These are phyloP conservation scores for Triadica sebifera DNA, from an alignment of 345 rosid species.

Conservation along the genomic window DNA sequence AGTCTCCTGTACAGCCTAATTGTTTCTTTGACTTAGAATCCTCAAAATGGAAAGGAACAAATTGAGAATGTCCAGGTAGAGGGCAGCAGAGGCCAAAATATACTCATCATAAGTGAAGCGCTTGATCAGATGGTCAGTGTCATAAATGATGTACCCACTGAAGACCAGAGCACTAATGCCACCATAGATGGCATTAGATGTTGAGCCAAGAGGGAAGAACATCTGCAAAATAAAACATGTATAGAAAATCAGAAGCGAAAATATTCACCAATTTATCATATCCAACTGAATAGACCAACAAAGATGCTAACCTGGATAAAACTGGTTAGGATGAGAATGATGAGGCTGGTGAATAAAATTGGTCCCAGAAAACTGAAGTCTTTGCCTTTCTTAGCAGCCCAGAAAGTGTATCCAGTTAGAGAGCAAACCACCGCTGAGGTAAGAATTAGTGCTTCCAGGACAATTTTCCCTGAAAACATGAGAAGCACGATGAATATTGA, in stretches of 20 bases:
- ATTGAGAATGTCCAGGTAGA: constrained; percentile 87
- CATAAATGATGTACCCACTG: constrained; percentile 86
- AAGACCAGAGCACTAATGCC: constrained; percentile 81
- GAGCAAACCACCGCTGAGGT: constrained; percentile 79
- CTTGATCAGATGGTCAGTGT: constrained; percentile 88
- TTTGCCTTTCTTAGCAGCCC: constrained; percentile 95
- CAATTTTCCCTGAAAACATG: constrained; percentile 70
- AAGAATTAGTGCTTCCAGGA: constrained; percentile 85
- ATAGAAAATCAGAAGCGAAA: background rate
- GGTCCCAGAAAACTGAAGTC: constrained; percentile 94
- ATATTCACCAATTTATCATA: background rate
- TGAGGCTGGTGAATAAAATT: constrained; percentile 77
- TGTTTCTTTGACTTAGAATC: constrained; percentile 58
- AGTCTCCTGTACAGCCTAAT: constrained; percentile 31
- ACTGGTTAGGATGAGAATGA: constrained; percentile 70
- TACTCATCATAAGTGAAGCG: constrained; percentile 91
- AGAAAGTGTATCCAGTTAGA: constrained; percentile 90
- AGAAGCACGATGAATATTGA: background rate
- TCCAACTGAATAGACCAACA: background rate
- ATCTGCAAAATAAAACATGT: constrained; percentile 37
- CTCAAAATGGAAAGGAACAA: constrained; percentile 87
- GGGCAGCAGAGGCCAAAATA: constrained; percentile 83
- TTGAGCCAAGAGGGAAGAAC: constrained; percentile 86
- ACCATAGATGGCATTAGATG: constrained; percentile 69
- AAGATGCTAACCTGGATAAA: constrained; percentile 66